Evolutionary conservation across 2,329 filamentous ascomycete genomes (phyloP), one percentile per base, ranked within the genome.

Genomic region (Hymenoscyphus salicellus): DNA sequence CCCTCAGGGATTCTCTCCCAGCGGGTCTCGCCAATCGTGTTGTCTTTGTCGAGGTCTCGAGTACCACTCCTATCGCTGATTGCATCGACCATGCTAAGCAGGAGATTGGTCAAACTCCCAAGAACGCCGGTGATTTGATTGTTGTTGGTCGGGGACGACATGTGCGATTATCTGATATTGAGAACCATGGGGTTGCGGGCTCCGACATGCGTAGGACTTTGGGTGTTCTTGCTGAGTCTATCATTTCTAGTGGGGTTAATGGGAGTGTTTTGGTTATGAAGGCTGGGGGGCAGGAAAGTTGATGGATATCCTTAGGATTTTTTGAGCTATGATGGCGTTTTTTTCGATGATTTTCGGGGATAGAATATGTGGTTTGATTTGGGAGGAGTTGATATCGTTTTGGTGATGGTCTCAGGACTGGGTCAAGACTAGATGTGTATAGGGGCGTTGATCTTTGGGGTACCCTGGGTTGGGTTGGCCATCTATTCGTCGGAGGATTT

Each of bases 251-350:
- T 55, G 83, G 82, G 14, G 76, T 90, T n/a, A 83, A 82, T 68
- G 86, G 88, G 0, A 92, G 89, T 75, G 78, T 93, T 30, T 78
- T 93, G 61, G 84, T 93, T 62, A 82, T 93, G 32, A 87, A 92
- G 77, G 89, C 88, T 55, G 74, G 71, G 52, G 68, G 65, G 8
- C 65, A 62, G 2, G 72, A 66, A 20, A 46, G n/a, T n/a, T n/a
- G n/a, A n/a, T n/a, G n/a, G n/a, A n/a, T n/a, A n/a, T n/a, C n/a
- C 41, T 20, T 61, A 61, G 46, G 49, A n/a, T 36, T 17, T 8
- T 30, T 56, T 1, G 6, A 3, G 4, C 20, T 10, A 20, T 55
- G 28, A 30, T 28, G 10, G 52, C 23, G 23, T 55, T 55, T 14
- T 55, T 52, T 14, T 41, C 2, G 8, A 41, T 41, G 28, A 55